Conservation (phyloP, 2,329 filamentous ascomycete species). For the Colletotrichum tropicicola region DNA sequence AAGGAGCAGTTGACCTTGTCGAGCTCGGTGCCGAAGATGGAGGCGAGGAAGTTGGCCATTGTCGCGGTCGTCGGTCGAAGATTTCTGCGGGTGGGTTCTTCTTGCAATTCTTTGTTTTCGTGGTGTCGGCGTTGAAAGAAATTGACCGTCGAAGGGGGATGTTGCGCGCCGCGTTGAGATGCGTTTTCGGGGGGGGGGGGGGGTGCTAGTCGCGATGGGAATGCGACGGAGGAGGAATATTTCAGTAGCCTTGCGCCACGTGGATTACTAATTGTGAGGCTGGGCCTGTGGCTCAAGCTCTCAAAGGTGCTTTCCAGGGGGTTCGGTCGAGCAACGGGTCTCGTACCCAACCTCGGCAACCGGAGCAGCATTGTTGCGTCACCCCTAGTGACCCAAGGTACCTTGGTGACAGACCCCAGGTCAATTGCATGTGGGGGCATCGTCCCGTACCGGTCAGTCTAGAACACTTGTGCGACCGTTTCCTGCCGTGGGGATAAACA, state of each 20-base stretch:
- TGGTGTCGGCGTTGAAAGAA: neutral
- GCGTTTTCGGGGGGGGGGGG: neutral
- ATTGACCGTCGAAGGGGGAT: too few relatives aligned
- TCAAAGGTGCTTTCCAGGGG: neutral
- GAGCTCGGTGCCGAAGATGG: conserved; percentile 99
- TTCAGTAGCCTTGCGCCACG: conserved; percentile 30
- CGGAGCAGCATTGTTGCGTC: too few relatives aligned
- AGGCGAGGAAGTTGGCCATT: conserved; percentile 98
- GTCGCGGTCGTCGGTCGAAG: conserved; percentile 32
- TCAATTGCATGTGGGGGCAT: neutral
- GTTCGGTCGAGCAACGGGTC: too few relatives aligned
- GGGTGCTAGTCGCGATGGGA: conserved; percentile 7
- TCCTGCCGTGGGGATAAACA: neutral
- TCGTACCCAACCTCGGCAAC: too few relatives aligned
- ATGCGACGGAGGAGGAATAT: conserved; percentile 21
- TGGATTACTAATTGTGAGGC: conserved; percentile 22
- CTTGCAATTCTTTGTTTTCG: neutral
- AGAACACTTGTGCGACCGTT: conserved; percentile 7
- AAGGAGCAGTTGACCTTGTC: conserved; percentile 99
- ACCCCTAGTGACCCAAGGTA: neutral
- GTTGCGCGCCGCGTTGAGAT: conserved; percentile 1
- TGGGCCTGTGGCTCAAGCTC: conserved; percentile 1
- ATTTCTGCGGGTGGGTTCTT: neutral
- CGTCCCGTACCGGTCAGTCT: neutral
- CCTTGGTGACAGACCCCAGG: neutral